Evolutionary conservation across 1,284 basidiomycete species (phyloP).

Genomic region (Melampsora allii-populina): DNA sequence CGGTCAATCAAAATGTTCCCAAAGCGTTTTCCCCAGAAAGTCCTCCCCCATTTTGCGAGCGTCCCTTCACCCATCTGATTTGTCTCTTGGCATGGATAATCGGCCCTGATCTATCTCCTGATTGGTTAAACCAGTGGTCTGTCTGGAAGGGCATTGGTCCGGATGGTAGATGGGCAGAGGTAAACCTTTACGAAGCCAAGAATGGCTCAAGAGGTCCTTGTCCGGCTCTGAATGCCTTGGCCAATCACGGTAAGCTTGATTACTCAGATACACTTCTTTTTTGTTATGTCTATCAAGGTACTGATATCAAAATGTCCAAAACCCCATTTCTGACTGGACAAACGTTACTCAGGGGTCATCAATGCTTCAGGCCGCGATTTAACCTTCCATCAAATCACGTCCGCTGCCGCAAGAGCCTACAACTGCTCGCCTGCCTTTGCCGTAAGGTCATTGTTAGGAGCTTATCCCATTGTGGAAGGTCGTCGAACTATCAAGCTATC

Average conservation of each 20-base stretch:
- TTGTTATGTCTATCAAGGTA: no score
- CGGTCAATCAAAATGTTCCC: slow-evolving; percentile 17
- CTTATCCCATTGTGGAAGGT: slow-evolving; percentile 42
- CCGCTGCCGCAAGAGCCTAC: slow-evolving; percentile 41
- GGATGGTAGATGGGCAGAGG: slow-evolving; percentile 29
- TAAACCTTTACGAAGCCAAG: slow-evolving; percentile 9
- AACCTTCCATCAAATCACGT: slow-evolving; percentile 38
- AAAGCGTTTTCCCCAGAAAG: slow-evolving; percentile 39
- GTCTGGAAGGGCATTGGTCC: slow-evolving; percentile 41
- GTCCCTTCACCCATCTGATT: slow-evolving; percentile 27
- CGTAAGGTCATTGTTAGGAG: slow-evolving; percentile 44
- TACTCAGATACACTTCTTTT: neutral
- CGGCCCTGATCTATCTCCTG: slow-evolving; percentile 4
- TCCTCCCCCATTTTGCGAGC: slow-evolving; percentile 41
- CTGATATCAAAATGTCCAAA: neutral
- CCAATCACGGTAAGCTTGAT: slow-evolving; percentile 38
- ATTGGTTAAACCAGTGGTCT: slow-evolving; percentile 41
- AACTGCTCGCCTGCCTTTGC: slow-evolving; percentile 45
- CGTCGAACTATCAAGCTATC: slow-evolving; percentile 18
- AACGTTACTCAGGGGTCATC: slow-evolving; percentile 22
- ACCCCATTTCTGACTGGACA: neutral
- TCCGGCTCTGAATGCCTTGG: slow-evolving; percentile 43
- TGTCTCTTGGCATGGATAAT: slow-evolving; percentile 23
- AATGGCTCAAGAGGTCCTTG: slow-evolving; percentile 39
- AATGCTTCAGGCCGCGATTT: slow-evolving; percentile 44